Base-by-base conservation (phyloP, 2,329 filamentous ascomycete species). In the Curvularia sp. region DNA sequence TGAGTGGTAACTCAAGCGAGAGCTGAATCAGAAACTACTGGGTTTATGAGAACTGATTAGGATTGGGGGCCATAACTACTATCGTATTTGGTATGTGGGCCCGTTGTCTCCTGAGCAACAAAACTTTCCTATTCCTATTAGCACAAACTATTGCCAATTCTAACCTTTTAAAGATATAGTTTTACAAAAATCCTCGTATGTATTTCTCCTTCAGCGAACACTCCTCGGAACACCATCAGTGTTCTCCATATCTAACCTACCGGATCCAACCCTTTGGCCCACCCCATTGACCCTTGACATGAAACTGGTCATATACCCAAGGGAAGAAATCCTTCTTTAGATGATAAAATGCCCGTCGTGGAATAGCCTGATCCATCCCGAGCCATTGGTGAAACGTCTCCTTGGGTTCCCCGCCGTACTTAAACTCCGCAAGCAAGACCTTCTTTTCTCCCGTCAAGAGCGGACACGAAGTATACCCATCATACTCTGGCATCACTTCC, bases 251-350 rank as follows among this genome's bases (percentile, higher is more conserved):
- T 22, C 39, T 8, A 22, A 22, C 15, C 15, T 28, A 44, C 42
- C 42, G 20, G 12, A 44, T 44, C 42, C 42, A 86, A 0, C 86
- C 86, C 70, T 83, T 85, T 0, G 86, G 84, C 5, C 86, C 86
- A 22, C 78, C 85, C 86, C 86, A 88, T 7, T 79, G 84, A 5
- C 86, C 86, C 75, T 86, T 88, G 6, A 88, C 81, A 81, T 87
- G 83, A 35, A 80, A 81, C 33, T 84, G 81, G 54, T 80, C 82
- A 73, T 88, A 88, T 2, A 89, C 86, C 86, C 86, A 88, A 0
- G 86, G 86, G 74, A 89, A 89, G 66, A 89, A 89, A 67, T 88
- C 82, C 76, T 86, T 88, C 79, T 89, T 89, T 46, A 89, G 64
- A 64, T 87, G 78, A 63, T 86, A 89, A 68, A 88, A 89, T 0